Conservation (phyloP, 2,329 filamentous ascomycete genomes). For the Cylindrodendrum hubeiense region DNA sequence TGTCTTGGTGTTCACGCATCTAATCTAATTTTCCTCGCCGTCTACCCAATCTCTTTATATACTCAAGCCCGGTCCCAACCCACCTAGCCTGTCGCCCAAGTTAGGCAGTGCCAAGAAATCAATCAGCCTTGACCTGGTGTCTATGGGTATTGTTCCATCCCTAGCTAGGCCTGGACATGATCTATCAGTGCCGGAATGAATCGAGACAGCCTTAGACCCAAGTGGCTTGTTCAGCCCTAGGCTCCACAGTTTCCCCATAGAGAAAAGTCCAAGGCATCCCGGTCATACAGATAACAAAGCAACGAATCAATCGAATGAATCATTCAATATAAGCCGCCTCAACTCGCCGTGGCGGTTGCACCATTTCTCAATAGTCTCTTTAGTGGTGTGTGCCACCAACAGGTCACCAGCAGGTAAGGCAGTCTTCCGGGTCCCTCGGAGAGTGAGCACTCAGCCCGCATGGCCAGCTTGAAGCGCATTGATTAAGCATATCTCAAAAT, state of each 20-base stretch:
- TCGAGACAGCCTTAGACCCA: background rate
- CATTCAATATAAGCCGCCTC: conserved; percentile 1
- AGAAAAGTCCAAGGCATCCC: background rate
- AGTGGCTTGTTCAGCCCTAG: background rate
- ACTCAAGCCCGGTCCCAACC: background rate
- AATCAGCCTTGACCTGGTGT: background rate
- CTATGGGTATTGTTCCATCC: background rate
- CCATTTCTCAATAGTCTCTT: background rate
- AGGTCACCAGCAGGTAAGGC: too few relatives aligned
- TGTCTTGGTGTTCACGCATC: background rate
- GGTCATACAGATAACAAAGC: background rate
- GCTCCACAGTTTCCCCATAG: background rate
- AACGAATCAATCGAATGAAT: background rate
- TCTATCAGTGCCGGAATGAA: background rate
- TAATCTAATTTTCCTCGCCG: background rate
- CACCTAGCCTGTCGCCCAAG: background rate
- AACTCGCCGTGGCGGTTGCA: background rate
- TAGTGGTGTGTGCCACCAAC: background rate
- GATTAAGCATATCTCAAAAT: background rate
- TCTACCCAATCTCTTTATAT: background rate
- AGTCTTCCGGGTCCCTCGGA: background rate
- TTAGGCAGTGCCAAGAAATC: background rate
- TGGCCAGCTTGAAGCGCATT: background rate
- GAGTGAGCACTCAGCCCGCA: background rate
- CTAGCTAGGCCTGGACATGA: background rate